Base-by-base conservation (phyloP, 139 green algal genomes). In the Raphidocelis subcapitata region DNA sequence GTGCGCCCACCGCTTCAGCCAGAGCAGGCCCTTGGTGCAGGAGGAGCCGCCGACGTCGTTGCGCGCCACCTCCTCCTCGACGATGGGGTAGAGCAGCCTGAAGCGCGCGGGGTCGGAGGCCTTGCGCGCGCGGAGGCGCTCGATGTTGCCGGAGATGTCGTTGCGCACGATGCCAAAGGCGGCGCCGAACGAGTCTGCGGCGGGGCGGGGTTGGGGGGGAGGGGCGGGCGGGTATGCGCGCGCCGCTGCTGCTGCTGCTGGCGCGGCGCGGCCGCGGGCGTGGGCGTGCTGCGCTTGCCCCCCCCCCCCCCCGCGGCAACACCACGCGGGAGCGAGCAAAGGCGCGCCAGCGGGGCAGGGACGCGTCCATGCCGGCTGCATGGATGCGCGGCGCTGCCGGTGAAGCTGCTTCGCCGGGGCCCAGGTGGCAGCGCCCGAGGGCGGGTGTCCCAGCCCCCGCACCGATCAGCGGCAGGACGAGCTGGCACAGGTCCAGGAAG, bases 1-100 rank as follows among this genome's bases (percentile, higher is more conserved):
- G 18, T 57, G 49, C 20, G 26, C 69, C 44, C 26, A 90, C 86
- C 86, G 64, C 47, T 92, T 92, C 24, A 94, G 77, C 89, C 89
- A 94, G 0, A 94, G 81, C 44, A 94, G 71, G 5, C 89, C 89
- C 64, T 94, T 95, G 16, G 88, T 91, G 60, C 81, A 85, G 3
- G 82, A 90, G 2, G 51, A 69, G 56, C 49, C 76, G 16, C 75
- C 77, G 0, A 26, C 65, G 12, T 88, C 67, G 10, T 81, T 71
- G 24, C 84, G 62, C 0, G 75, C 73, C 15, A 93, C 65, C 47
- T 94, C 90, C 29, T 92, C 85, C 21, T 80, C 72, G 5, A 94
- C 78, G 55, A 95, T 92, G 24, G 66, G 46, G 62, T 87, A 90
- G 0, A 91, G 83, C 60, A 69, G 56, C 18, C 32, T 41, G 51